Conservation (phyloP, 192 early-diverging fungal genomes). For the Allomyces macrogynus region DNA sequence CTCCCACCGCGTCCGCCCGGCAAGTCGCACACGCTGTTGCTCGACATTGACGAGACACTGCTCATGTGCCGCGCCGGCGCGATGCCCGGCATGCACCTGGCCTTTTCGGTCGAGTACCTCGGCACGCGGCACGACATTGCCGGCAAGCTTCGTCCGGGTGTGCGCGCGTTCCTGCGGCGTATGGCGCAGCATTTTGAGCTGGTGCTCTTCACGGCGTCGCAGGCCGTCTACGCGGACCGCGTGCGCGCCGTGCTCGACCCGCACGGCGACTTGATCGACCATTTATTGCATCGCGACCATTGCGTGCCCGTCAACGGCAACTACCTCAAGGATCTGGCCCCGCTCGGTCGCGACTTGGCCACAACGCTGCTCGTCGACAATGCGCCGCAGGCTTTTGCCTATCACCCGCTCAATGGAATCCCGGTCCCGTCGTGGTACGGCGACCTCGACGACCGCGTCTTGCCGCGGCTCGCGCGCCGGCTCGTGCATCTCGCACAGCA, state of each 20-base stretch:
- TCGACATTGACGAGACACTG: conserved; percentile 49
- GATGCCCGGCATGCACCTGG: conserved; percentile 32
- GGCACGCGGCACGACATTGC: conserved; percentile 36
- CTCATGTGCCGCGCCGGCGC: conserved; percentile 40
- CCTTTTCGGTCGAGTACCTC: conserved; percentile 44
- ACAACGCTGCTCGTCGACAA: conserved; percentile 49
- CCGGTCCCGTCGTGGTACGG: conserved; percentile 56
- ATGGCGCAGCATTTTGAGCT: conserved; percentile 43
- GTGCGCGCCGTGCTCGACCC: conserved; percentile 43
- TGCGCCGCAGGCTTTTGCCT: conserved; percentile 51
- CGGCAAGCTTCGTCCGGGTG: conserved; percentile 43
- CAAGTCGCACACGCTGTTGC: conserved; percentile 20
- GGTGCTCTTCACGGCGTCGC: conserved; percentile 52
- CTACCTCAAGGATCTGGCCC: conserved; percentile 48
- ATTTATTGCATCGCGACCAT: conserved; percentile 46
- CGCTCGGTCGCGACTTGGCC: conserved; percentile 40
- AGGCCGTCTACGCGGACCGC: conserved; percentile 45
- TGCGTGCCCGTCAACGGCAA: conserved; percentile 43
- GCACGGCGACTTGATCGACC: conserved; percentile 31
- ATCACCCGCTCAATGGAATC: conserved; percentile 49
- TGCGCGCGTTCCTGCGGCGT: conserved; percentile 34
- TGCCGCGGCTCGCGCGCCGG: conserved; percentile 6
- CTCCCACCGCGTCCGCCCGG: background rate
- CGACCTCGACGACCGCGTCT: conserved; percentile 41
- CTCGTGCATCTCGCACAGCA: background rate